Conservation (phyloP, 2,329 filamentous ascomycete species). For the Trichoderma aggressivum region DNA sequence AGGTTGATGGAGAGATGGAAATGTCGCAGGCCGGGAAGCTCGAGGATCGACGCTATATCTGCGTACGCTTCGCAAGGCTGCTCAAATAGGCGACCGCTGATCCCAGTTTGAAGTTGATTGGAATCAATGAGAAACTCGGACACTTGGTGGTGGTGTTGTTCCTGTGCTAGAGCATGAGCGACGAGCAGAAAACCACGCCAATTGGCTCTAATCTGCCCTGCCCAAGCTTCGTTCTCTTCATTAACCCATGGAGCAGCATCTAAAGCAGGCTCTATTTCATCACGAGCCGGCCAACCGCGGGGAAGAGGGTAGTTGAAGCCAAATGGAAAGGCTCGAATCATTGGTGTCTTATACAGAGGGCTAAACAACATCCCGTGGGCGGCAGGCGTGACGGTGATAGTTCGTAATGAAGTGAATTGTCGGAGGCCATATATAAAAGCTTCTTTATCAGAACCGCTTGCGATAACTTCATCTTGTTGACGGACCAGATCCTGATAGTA, state of each 20-base stretch:
- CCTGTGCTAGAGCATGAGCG: background rate
- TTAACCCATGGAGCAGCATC: background rate
- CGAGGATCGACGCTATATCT: background rate
- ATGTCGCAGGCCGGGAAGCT: background rate
- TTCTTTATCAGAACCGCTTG: background rate
- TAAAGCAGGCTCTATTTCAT: conserved; percentile 15
- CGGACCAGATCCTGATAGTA: conserved; percentile 33
- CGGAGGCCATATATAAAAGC: background rate
- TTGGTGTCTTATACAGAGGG: background rate
- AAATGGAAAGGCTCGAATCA: background rate
- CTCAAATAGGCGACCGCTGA: background rate
- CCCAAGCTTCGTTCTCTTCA: background rate
- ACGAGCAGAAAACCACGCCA: background rate
- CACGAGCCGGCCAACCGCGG: conserved; percentile 16
- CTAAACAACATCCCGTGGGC: background rate
- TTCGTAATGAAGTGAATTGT: conserved; percentile 34
- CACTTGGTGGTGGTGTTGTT: background rate
- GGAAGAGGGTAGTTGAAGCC: conserved; percentile 22
- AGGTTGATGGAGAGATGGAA: background rate
- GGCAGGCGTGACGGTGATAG: conserved; percentile 38
- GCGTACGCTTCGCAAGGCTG: background rate
- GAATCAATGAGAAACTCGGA: conserved; percentile 11
- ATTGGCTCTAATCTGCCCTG: background rate
- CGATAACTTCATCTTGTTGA: conserved; percentile 32
- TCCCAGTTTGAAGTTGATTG: conserved; percentile 12